Evolutionary conservation across 495 filamentous ascomycete species (phyloP), one percentile per base, ranked within the genome.

Genomic region (Neurospora sp.): DNA sequence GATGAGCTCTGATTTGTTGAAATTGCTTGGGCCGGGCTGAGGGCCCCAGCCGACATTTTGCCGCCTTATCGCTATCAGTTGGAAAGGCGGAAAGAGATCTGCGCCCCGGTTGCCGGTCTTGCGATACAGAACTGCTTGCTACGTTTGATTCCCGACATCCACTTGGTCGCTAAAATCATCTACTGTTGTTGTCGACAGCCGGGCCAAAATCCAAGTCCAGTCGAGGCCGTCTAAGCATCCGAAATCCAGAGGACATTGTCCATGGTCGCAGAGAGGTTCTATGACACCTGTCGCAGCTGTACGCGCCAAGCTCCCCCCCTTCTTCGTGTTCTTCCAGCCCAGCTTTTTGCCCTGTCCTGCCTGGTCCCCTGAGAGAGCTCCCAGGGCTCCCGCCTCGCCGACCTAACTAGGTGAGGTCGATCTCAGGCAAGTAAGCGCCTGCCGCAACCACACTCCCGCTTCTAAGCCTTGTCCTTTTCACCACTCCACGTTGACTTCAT

Each of bases 21-120:
- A 31, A 18, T 3, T 9, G n/a, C 35, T 71, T 71, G 31, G 14
- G 69, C 37, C 39, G 40, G 39, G 41, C 35, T 70, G 20, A 10
- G 35, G 69, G 40, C 20, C 27, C 22, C 20, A 27, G 8, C 78
- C 78, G 78, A 78, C 22, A 71, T 79, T 79, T 72, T 71, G 38
- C 77, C 77, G 72, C 42, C 78, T 78, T 81, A 81, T 81, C 79
- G 78, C 27, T 79, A 78, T 78, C 79, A 69, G 68, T 35, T 39
- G 70, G 71, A 73, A 47, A 68, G 69, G 41, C 44, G 73, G 75
- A 74, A 76, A 75, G 75, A 77, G 78, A 79, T 80, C 76, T 77
- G 71, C 74, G 74, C 45, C 74, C 74, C 69, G 72, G 18, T 71
- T 41, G 69, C 27, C 70, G 39, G 73, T 72, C 68, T 59, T 69